Conservation (phyloP, 176 grass and related monocot species). For the Oryza australiensis region DNA sequence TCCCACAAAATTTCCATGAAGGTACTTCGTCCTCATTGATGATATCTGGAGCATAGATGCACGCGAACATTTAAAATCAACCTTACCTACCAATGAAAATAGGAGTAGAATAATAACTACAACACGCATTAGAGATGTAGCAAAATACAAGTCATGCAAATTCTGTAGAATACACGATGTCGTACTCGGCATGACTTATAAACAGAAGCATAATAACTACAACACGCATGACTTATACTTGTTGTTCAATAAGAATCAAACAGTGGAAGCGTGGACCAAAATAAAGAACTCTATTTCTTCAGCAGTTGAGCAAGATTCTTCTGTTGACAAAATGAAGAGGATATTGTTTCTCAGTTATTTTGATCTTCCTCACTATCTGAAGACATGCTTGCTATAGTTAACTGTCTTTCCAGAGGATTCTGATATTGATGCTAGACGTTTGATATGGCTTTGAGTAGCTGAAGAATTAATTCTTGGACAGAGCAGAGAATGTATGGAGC, state of each 20-base stretch:
- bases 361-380: slow-evolving; percentile 24
- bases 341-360: slow-evolving; percentile 35
- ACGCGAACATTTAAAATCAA: too few relatives aligned
- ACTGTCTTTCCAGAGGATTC: slow-evolving; percentile 37
- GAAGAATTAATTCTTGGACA: slow-evolving; percentile 17
- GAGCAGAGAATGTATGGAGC: background rate
- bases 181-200: too few relatives aligned
- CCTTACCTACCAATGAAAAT: too few relatives aligned
- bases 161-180: too few relatives aligned
- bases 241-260: background rate
- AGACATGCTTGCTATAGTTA: slow-evolving; percentile 25
- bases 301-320: background rate
- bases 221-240: too few relatives aligned
- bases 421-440: background rate
- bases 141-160: too few relatives aligned
- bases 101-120: background rate
- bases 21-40: too few relatives aligned
- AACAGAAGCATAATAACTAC: too few relatives aligned
- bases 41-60: too few relatives aligned
- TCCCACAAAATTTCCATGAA: too few relatives aligned
- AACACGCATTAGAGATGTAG: background rate
- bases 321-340: slow-evolving; percentile 1
- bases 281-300: background rate
- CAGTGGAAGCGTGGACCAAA: background rate
- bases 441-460: slow-evolving; percentile 23